A percentile compares a stretch with the other conserved stretches of the same genome.
Conservation (phyloP, 1,284 basidiomycete species). For the Pascua guehoae region DNA sequence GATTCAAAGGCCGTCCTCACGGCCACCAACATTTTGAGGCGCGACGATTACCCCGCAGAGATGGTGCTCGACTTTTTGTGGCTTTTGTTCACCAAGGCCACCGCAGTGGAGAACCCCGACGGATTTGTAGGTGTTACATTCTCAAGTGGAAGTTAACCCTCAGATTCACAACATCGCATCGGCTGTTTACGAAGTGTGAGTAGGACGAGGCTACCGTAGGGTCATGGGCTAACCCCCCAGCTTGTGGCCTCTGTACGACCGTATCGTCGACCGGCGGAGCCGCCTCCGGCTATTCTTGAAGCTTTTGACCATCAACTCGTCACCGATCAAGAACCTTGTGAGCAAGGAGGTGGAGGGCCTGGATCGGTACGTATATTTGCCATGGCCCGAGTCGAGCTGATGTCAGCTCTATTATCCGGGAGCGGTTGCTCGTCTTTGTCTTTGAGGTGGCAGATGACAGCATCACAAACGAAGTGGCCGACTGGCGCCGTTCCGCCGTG, state of each 20-base stretch:
- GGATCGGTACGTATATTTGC: conserved; percentile 13
- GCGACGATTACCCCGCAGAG: conserved; percentile 17
- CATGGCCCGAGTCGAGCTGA: background rate
- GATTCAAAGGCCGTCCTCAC: conserved; percentile 22
- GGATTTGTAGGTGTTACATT: conserved; percentile 27
- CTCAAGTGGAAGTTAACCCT: background rate
- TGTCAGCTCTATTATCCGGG: conserved; percentile 14
- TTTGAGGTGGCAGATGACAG: conserved; percentile 34
- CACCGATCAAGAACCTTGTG: conserved; percentile 27
- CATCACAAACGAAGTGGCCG: conserved; percentile 19
- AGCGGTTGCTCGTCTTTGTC: conserved; percentile 31
- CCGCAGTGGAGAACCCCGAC: conserved; percentile 24
- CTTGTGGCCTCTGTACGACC: conserved; percentile 35
- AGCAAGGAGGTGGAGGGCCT: conserved; percentile 10
- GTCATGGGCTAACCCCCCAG: conserved; percentile 1
- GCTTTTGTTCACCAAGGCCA: conserved; percentile 32
- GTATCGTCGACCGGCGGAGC: conserved; percentile 17
- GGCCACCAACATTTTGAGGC: conserved; percentile 17
- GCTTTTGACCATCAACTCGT: conserved; percentile 32
- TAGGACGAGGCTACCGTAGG: background rate
- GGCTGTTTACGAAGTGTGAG: conserved; percentile 15
- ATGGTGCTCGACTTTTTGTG: conserved; percentile 38
- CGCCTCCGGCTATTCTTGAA: conserved; percentile 31
- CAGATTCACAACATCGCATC: conserved; percentile 24
- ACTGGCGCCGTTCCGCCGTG: conserved; percentile 27